Base-by-base conservation (phyloP, 1,284 basidiomycete genomes). In the Ustilago loliicola region DNA sequence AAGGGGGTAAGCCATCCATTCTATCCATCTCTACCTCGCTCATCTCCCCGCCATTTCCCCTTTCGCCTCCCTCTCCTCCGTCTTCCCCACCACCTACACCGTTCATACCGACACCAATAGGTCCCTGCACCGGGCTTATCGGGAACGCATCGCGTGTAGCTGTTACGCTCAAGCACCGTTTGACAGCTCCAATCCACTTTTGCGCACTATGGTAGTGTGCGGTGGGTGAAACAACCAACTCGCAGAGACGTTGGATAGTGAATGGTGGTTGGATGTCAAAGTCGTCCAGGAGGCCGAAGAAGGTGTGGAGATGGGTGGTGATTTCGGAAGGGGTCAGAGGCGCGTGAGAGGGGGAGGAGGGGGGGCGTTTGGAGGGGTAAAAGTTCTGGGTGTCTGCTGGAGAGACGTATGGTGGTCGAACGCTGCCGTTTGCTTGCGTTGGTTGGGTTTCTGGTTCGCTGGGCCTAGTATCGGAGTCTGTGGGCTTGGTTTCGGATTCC, bases 201-300 rank as follows among this genome's bases (percentile, higher is more conserved):
- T 19, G 2, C 1, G 53, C 54, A 5, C 38, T 48, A 13, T 50
- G 52, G 58, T 80, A 77, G 55, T 80, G 75, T 57, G 11, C 9
- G 2, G 55, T 63, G 0, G 80, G 80, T 1, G 29, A 8, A 4
- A 79, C 34, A 11, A 79, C 54, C 1, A 82, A 61, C 45, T 80
- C 80, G 50, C 63, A 65, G 5, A 82, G 61, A 1, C 80, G 72
- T 48, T 82, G 80, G 42, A 82, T 79, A 27, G 80, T 82, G 56
- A 82, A 82, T 13, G 80, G 80, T 13, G 80, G 79, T 57, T 80
- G 73, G 1, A 57, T 19, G 61, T 80, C 79, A 65, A 80, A 80
- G 50, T 80, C 79, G 36, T 80, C 79, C 6, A 80, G 61, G 66
- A 78, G 66, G 34, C 51, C 17, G 36, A 55, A 80, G 11, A 77